Base-by-base conservation (phyloP, 768 basidiomycete species). In the Mycena epipterygia region DNA sequence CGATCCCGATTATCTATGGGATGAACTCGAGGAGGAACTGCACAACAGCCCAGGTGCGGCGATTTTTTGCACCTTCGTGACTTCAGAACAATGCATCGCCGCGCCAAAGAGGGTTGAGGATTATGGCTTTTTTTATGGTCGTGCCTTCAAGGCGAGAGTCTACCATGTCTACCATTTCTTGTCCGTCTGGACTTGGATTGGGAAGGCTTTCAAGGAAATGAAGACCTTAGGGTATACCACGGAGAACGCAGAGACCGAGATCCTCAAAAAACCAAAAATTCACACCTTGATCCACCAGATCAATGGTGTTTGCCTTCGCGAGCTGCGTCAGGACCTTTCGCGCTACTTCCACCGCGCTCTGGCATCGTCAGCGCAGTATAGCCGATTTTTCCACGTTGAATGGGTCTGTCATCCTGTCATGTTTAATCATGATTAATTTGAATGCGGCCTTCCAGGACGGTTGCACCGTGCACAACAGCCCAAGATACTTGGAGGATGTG, bases 141-240 rank as follows among this genome's bases (percentile, higher is more conserved):
- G 56, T 2, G 37, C 56, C 19, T 57, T 57, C 56, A 57, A 16
- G n/a, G 56, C 56, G 37, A 25, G 41, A 25, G n/a, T 57, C 6
- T 57, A 57, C 12, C 56, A 57, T 57, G 56, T 25, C 14, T 57
- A 57, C 27, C 56, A 57, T 41, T 57, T 57, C 37, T 57, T 57
- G 23, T 57, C 56, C 37, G 56, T 57, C 16, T 57, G 56, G 56
- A 57, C 56, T 25, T 57, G 56, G 56, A 37, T 57, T 25, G 17
- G 39, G 23, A 57, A 57, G 56, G 56, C 39, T 39, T 57, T 57
- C 39, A 37, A 42, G 56, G 56, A 57, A 42, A 7, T 57, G 25
- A 57, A 57, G 25, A 29, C 16, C 25, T 9, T 57, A 29, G 56
- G 56, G 11, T 57, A 57, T 29, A 57, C 56, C 16, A 57, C 39